phyloP scores from a whole-genome alignment of 495 filamentous ascomycete genomes.

The Hypoxylon trugodes region DNA sequence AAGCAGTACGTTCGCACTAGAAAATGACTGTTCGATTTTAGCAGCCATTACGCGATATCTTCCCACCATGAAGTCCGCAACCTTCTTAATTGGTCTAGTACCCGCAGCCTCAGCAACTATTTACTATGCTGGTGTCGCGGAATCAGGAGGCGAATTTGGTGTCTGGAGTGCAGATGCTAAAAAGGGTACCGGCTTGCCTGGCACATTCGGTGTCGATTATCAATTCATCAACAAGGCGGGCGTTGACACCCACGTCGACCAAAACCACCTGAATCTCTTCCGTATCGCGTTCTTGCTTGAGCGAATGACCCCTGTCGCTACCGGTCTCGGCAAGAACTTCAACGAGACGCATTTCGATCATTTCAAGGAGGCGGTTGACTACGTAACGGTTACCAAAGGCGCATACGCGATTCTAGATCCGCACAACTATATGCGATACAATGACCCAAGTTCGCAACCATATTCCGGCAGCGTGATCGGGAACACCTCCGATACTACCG shows the following conservation, averaged over 20 bases:
- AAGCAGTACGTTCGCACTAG: not conserved
- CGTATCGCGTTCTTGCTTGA: slow-evolving; percentile 63
- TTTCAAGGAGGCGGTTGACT: slow-evolving; percentile 60
- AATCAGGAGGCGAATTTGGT: slow-evolving; percentile 63
- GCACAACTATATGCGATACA: slow-evolving; percentile 66
- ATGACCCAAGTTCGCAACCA: slow-evolving; percentile 61
- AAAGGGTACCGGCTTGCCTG: slow-evolving; percentile 57
- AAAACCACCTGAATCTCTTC: slow-evolving; percentile 60
- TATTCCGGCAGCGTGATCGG: slow-evolving; percentile 60
- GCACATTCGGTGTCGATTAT: slow-evolving; percentile 60
- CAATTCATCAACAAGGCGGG: slow-evolving; percentile 57
- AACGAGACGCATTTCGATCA: slow-evolving; percentile 61
- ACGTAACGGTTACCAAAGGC: slow-evolving; percentile 60
- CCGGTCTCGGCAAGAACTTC: slow-evolving; percentile 60
- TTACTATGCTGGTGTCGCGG: slow-evolving; percentile 62
- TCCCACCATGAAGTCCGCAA: slow-evolving; percentile 43
- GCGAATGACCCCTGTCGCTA: slow-evolving; percentile 59
- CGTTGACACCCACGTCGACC: slow-evolving; percentile 57
- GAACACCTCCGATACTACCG: slow-evolving; percentile 51
- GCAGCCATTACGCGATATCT: not conserved
- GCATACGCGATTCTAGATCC: slow-evolving; percentile 62
- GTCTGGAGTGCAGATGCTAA: slow-evolving; percentile 51
- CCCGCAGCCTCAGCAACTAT: slow-evolving; percentile 55
- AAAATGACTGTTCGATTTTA: not conserved
- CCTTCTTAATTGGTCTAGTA: slow-evolving; percentile 42